phyloP scores from a whole-genome alignment of 495 filamentous ascomycete species.

The Hypomontagnella monticulosa region DNA sequence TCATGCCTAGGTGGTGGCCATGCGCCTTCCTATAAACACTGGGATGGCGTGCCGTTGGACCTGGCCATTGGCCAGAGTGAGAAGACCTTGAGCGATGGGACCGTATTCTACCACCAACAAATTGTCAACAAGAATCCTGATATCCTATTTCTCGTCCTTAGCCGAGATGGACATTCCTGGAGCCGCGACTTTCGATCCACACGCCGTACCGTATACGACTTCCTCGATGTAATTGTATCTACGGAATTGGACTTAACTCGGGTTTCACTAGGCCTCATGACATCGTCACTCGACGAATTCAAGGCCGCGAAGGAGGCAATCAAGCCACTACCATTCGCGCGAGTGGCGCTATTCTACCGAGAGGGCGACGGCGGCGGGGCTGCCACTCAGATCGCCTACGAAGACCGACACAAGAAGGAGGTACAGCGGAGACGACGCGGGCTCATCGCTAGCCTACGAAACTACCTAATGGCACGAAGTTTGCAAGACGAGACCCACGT shows the following conservation, averaged over 20 bases:
- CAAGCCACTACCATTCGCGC: slow-evolving; percentile 31
- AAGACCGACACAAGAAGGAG: slow-evolving; percentile 28
- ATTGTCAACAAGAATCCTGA: slow-evolving; percentile 35
- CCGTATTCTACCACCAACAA: slow-evolving; percentile 31
- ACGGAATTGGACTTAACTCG: slow-evolving; percentile 31
- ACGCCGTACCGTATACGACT: slow-evolving; percentile 38
- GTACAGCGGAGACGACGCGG: slow-evolving; percentile 26
- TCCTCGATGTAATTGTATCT: slow-evolving; percentile 35
- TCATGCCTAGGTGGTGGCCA: slow-evolving; percentile 25
- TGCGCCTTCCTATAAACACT: slow-evolving; percentile 31
- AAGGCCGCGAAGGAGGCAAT: slow-evolving; percentile 28
- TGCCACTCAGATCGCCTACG: slow-evolving; percentile 19
- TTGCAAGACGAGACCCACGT: slow-evolving; percentile 37
- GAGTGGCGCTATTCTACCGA: slow-evolving; percentile 34
- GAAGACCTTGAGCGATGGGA: slow-evolving; percentile 36
- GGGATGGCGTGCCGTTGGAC: slow-evolving; percentile 33
- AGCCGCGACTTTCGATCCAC: slow-evolving; percentile 35
- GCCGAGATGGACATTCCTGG: slow-evolving; percentile 33
- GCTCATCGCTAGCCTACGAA: slow-evolving; percentile 30
- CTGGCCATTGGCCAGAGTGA: slow-evolving; percentile 24
- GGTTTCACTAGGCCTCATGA: slow-evolving; percentile 36
- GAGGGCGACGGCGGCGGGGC: slow-evolving; percentile 24
- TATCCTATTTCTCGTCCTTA: slow-evolving; percentile 27
- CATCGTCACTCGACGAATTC: slow-evolving; percentile 34
- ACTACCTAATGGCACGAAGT: slow-evolving; percentile 37